phyloP scores from a whole-genome alignment of 2,329 filamentous ascomycete species.

The Fusarium pininemorale region DNA sequence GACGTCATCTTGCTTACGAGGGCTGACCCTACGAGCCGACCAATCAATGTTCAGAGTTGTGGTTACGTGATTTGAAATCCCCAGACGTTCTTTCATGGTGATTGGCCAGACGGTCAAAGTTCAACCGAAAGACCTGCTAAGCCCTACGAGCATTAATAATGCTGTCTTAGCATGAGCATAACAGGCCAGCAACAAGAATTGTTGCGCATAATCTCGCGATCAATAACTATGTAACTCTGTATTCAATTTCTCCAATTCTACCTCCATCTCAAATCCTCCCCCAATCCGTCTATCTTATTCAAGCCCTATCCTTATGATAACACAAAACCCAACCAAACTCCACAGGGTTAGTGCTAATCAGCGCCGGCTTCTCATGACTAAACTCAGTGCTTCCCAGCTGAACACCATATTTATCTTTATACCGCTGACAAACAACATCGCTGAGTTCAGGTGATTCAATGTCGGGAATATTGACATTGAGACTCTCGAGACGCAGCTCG shows the following conservation, averaged over 20 bases:
- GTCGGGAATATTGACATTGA: constrained; percentile 8
- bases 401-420: constrained; percentile 24
- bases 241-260: neutral
- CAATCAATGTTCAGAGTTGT: neutral
- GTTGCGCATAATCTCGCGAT: neutral
- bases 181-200: too few relatives aligned
- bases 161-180: too few relatives aligned
- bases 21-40: neutral
- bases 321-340: constrained; percentile 28
- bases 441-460: constrained; percentile 1
- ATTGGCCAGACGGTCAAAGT: neutral
- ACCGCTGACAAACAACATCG: constrained; percentile 25
- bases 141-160: neutral
- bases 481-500: constrained; percentile 8
- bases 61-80: neutral
- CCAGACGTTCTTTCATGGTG: fast-evolving
- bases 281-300: neutral
- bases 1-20: neutral
- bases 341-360: constrained; percentile 28
- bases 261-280: too few relatives aligned
- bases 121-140: neutral
- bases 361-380: constrained; percentile 11
- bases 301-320: constrained; percentile 13
- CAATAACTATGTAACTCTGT: neutral
- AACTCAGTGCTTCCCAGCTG: constrained; percentile 26